Evolutionary conservation across 495 filamentous ascomycete species (phyloP).

Genomic region (Penicillium maclennaniae): DNA sequence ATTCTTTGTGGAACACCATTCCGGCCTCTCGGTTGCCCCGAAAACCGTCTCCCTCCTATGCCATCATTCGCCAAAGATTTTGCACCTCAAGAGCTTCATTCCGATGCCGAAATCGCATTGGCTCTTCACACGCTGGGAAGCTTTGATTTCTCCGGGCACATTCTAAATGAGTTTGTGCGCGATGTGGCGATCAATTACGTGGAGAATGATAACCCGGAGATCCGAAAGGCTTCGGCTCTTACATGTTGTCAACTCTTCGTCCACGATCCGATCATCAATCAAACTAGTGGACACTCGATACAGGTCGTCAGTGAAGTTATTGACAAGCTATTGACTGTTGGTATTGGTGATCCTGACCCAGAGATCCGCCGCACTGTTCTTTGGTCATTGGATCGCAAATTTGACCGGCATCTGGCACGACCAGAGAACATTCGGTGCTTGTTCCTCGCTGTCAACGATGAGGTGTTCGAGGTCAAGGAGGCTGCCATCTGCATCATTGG

Average conservation of each 20-base stretch:
- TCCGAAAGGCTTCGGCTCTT: slow-evolving; percentile 88
- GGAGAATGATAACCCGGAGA: slow-evolving; percentile 89
- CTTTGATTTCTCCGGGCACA: slow-evolving; percentile 93
- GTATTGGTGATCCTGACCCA: slow-evolving; percentile 84
- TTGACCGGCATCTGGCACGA: slow-evolving; percentile 90
- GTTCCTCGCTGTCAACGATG: slow-evolving; percentile 96
- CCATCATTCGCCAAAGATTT: slow-evolving; percentile 84
- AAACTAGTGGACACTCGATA: slow-evolving; percentile 92
- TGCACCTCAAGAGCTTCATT: slow-evolving; percentile 60
- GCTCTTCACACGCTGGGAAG: slow-evolving; percentile 90
- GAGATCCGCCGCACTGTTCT: slow-evolving; percentile 86
- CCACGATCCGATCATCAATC: slow-evolving; percentile 92
- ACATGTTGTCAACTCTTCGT: slow-evolving; percentile 98
- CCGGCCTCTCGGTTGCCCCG: slow-evolving; percentile 82
- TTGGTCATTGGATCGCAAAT: slow-evolving; percentile 82
- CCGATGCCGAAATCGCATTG: slow-evolving; percentile 84
- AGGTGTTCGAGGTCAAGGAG: slow-evolving; percentile 85
- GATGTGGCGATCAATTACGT: slow-evolving; percentile 98
- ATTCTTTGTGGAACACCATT: slow-evolving; percentile 90
- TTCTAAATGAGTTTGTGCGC: slow-evolving; percentile 95
- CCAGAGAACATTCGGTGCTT: slow-evolving; percentile 93
- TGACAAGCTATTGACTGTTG: slow-evolving; percentile 89
- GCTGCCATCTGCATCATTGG: slow-evolving; percentile 95
- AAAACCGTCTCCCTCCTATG: slow-evolving; percentile 59
- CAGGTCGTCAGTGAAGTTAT: slow-evolving; percentile 97